Percentiles rank a stretch among this genome's conserved stretches.
Evolutionary conservation across 2,329 filamentous ascomycete genomes (phyloP).

Genomic region (Aureobasidium musti): DNA sequence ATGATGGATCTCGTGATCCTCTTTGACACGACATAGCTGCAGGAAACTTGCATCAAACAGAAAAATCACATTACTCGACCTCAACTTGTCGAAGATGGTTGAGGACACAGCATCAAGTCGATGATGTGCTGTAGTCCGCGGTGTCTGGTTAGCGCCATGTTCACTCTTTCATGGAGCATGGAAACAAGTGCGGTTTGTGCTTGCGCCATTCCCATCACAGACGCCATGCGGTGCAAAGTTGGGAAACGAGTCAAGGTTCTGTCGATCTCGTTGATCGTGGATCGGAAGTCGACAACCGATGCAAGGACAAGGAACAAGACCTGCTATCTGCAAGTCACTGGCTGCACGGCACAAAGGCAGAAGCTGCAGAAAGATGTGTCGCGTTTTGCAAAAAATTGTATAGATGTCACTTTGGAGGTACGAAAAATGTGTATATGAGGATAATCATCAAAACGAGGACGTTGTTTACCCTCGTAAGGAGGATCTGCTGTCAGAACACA

Average conservation of each 20-base stretch:
- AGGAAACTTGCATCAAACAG: neutral
- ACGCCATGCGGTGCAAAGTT: constrained; percentile 15
- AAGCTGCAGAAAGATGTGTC: neutral
- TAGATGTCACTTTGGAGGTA: neutral
- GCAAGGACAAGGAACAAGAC: constrained; percentile 2
- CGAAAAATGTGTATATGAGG: neutral
- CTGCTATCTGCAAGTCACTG: neutral
- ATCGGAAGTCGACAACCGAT: constrained; percentile 18
- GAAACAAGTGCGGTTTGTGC: neutral
- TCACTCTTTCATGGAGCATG: neutral
- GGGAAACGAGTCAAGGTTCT: constrained; percentile 16
- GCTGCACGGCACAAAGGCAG: constrained; percentile 12
- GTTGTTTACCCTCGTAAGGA: neutral
- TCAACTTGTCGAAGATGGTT: neutral
- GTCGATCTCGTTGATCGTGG: constrained; percentile 23
- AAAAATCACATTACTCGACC: neutral
- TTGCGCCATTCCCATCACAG: constrained; percentile 5
- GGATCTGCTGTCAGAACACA: constrained; percentile 13
- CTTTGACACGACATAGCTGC: neutral
- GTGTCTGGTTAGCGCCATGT: neutral
- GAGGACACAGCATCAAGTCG: constrained; percentile 1
- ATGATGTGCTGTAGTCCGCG: neutral
- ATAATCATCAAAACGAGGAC: neutral
- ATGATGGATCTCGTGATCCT: neutral
- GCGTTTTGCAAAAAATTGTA: neutral